A percentile compares a stretch with the other conserved stretches of the same genome.
Conservation (phyloP, 257 asterid genomes). For the Nicotiana obtusifolia region DNA sequence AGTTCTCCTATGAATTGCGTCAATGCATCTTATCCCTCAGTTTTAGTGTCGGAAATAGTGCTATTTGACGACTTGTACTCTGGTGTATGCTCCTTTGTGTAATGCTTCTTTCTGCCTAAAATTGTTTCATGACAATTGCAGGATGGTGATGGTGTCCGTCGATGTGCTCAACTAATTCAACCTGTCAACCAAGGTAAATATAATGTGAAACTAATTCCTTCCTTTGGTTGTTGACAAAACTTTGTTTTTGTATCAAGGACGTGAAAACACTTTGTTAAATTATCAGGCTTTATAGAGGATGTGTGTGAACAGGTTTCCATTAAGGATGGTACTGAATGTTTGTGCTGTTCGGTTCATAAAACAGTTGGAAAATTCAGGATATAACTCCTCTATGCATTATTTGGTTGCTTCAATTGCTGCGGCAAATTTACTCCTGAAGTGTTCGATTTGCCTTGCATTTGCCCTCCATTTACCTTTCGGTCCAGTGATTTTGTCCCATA, state of each 20-base stretch:
- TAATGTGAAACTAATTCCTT: neutral
- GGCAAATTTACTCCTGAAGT: too few relatives aligned
- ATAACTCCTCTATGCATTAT: neutral
- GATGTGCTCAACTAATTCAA: conserved; percentile 26
- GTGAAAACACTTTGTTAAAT: neutral
- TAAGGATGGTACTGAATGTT: neutral
- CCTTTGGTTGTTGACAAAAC: neutral
- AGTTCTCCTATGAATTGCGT: neutral
- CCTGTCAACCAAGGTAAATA: conserved; percentile 28
- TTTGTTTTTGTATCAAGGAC: neutral
- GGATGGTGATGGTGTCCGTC: conserved; percentile 16
- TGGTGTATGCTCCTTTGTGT: neutral
- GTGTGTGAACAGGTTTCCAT: neutral
- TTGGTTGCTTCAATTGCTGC: neutral
- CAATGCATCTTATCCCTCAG: neutral
- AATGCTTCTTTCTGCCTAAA: neutral
- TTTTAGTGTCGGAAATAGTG: neutral
- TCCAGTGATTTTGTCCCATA: too few relatives aligned
- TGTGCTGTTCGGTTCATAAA: neutral
- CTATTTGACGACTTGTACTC: neutral
- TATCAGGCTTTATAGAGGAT: neutral
- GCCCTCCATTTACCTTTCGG: too few relatives aligned
- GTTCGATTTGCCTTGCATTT: too few relatives aligned
- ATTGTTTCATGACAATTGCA: conserved; percentile 3
- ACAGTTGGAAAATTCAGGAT: neutral